phyloP scores from a whole-genome alignment of 2,329 filamentous ascomycete genomes.

The Ophiostoma sp. region DNA sequence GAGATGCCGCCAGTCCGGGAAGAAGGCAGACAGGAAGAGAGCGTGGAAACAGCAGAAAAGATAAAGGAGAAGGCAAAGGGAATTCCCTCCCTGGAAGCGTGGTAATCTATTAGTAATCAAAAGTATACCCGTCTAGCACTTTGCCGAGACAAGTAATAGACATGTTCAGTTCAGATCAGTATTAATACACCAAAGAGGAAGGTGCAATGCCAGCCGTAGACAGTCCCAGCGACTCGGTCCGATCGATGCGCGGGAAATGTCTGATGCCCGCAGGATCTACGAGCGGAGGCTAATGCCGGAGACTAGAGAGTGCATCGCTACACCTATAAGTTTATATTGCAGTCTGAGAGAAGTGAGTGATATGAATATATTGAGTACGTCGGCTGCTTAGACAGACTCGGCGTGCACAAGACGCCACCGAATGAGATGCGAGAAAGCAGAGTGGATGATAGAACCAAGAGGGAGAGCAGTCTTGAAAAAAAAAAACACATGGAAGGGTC shows the following conservation, averaged over 20 bases:
- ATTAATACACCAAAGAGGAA: neutral
- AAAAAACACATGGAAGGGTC: neutral
- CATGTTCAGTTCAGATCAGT: neutral
- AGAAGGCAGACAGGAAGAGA: neutral
- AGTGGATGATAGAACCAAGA: neutral
- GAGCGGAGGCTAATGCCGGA: neutral
- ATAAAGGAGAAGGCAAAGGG: neutral
- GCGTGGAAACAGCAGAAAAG: neutral
- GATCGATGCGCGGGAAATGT: neutral
- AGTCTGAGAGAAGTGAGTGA: neutral
- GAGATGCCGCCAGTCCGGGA: neutral
- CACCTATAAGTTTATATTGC: neutral
- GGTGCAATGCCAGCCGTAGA: neutral
- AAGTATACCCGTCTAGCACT: neutral
- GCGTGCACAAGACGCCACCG: constrained; percentile 6
- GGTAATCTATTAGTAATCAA: neutral
- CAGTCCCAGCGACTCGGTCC: neutral
- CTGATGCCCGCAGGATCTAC: neutral
- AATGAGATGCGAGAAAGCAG: neutral
- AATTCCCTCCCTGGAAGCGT: neutral
- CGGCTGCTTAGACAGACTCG: neutral
- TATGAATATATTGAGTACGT: neutral
- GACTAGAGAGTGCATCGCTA: neutral
- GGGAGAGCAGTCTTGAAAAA: neutral
- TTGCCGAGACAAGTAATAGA: neutral